Base-by-base conservation (phyloP, 192 early-diverging fungal genomes). In the Chytriomyces sp. region DNA sequence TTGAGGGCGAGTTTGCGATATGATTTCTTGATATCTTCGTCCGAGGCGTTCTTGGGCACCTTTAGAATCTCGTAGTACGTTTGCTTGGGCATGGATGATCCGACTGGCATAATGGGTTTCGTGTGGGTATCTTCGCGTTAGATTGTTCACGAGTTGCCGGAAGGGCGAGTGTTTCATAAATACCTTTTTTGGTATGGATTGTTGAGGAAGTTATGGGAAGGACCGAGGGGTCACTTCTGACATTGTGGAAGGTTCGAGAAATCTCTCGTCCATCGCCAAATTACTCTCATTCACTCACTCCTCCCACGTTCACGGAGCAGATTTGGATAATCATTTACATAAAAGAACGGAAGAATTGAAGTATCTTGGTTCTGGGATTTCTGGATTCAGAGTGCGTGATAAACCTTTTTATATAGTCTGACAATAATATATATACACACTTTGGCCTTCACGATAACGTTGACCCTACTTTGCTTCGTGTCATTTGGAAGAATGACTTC, bases 61-160 rank as follows among this genome's bases (percentile, higher is more conserved):
- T 86, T 90, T 5, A 94, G 85, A 57, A 88, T 80, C 12, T 88
- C 84, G 80, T 94, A 94, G 78, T 90, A 91, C 3, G 44, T 22
- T 49, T 14, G 44, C 44, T n/a, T 49, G 14, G 0, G 41, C 0
- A n/a, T 0, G 14, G 44, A 49, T 49, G 41, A 49, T 49, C 17
- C 44, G 14, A n/a, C 14, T 14, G 14, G 44, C 3, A n/a, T 49
- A 49, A 49, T 49, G 44, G n/a, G n/a, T n/a, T n/a, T n/a, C 22
- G 44, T 49, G 2, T 49, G 44, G 14, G 44, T 44, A 19, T 44
- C 8, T 44, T 7, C 19, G 41, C 19, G 44, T 12, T 1, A 22
- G 44, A 22, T 49, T 12, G 22, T 49, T 12, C 44, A 2, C 14
- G 2, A 49, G 2, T 0, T 49, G 44, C 44, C 14, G 44, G 44